phyloP scores from a whole-genome alignment of 2,329 filamentous ascomycete species.

The Parastagonospora avenae region DNA sequence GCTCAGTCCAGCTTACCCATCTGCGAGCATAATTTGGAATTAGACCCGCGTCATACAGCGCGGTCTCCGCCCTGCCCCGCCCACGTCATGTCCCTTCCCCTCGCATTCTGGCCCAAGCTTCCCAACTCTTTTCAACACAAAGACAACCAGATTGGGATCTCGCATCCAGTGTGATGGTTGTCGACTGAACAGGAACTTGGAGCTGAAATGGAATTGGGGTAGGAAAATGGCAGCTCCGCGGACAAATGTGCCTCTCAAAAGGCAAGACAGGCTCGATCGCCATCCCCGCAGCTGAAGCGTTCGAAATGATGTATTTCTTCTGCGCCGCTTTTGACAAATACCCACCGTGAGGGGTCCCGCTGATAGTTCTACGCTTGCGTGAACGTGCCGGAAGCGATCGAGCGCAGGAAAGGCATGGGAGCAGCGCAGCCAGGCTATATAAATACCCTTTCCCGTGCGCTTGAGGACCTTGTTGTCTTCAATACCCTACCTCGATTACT shows the following conservation, averaged over 20 bases:
- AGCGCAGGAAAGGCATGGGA: background rate
- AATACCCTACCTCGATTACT: background rate
- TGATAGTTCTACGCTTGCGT: background rate
- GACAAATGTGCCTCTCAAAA: no score
- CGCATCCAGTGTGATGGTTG: no score
- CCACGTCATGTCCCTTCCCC: conserved; percentile 2
- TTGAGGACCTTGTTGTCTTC: conserved; percentile 18
- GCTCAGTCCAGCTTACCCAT: background rate
- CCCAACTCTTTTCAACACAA: no score
- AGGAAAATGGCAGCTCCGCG: no score
- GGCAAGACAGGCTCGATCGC: no score
- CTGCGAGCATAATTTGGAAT: conserved; percentile 7
- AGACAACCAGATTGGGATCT: no score
- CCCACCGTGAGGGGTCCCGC: background rate
- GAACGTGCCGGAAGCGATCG: background rate
- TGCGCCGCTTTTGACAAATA: conserved; percentile 5
- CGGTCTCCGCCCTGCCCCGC: conserved; percentile 1
- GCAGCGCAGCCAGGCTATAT: conserved; percentile 1
- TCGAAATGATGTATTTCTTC: background rate
- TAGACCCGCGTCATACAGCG: background rate
- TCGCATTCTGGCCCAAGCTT: conserved; percentile 1
- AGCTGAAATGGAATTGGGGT: no score
- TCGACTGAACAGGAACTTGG: no score
- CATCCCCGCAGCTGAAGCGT: no score
- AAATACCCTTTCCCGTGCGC: background rate